These are phyloP conservation scores for Penicillium mononematosum DNA, from an alignment of 495 filamentous ascomycete genomes.

Conservation along the genomic window DNA sequence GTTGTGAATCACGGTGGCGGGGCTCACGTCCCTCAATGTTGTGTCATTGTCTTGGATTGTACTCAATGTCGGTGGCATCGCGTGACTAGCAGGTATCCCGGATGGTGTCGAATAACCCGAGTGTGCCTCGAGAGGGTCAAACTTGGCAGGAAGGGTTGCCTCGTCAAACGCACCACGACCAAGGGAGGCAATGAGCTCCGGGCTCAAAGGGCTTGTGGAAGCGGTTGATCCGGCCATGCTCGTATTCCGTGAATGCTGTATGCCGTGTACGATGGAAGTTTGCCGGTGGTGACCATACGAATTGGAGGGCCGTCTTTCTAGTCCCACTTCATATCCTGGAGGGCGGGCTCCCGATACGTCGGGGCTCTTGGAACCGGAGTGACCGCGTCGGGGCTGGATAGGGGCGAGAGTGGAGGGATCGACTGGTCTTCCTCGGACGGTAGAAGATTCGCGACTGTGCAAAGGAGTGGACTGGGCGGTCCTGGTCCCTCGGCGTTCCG, in stretches of 20 bases:
- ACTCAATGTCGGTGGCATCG: conserved; percentile 32
- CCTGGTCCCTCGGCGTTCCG: conserved; percentile 42
- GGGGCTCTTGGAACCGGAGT: conserved; percentile 57
- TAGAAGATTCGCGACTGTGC: conserved; percentile 47
- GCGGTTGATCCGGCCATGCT: conserved; percentile 62
- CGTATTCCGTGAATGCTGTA: conserved; percentile 90
- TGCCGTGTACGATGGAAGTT: conserved; percentile 90
- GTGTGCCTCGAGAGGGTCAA: conserved; percentile 38
- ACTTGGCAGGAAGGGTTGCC: conserved; percentile 18
- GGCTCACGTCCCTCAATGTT: conserved; percentile 23
- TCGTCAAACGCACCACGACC: conserved; percentile 40
- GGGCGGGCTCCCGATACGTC: conserved; percentile 42
- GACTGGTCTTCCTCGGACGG: conserved; percentile 44
- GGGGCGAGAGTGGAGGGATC: conserved; percentile 41
- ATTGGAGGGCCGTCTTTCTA: conserved; percentile 69
- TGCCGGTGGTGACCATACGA: conserved; percentile 89
- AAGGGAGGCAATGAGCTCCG: conserved; percentile 75
- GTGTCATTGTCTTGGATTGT: conserved; percentile 45
- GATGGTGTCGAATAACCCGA: conserved; percentile 26
- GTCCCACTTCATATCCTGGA: conserved; percentile 49
- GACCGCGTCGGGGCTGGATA: conserved; percentile 47
- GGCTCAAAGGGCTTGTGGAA: conserved; percentile 76
- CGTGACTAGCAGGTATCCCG: conserved; percentile 24
- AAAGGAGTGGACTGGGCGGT: conserved; percentile 52
- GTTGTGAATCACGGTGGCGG: conserved; percentile 32